These are phyloP conservation scores for Cryphonectria radicalis DNA, from an alignment of 2,329 filamentous ascomycete species.

Conservation along the genomic window DNA sequence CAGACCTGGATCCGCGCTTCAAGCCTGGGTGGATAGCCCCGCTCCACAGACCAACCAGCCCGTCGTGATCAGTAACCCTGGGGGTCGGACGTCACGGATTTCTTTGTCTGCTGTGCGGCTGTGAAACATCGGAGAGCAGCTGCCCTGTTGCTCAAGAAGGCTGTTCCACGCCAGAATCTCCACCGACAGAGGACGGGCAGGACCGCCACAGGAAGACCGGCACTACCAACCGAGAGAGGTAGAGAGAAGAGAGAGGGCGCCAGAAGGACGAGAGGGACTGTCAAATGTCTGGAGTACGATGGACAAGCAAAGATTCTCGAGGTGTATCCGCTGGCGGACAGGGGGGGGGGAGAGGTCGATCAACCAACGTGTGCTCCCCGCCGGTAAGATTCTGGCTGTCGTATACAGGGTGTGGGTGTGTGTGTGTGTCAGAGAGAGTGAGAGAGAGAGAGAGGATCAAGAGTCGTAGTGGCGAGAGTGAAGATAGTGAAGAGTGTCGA, in stretches of 20 bases:
- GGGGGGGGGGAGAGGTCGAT: neutral
- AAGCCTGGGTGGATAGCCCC: constrained; percentile 15
- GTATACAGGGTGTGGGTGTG: neutral
- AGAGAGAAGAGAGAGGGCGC: constrained; percentile 9
- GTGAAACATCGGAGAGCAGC: constrained; percentile 41
- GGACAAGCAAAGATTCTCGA: neutral
- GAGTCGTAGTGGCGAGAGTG: neutral
- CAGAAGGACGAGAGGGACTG: constrained; percentile 4
- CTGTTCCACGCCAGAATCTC: constrained; percentile 13
- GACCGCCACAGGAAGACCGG: neutral
- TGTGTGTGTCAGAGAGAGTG: too few relatives aligned
- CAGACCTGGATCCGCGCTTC: constrained; percentile 16
- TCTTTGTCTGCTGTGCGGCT: constrained; percentile 39
- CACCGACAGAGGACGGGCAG: constrained; percentile 13
- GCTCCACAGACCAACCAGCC: constrained; percentile 19
- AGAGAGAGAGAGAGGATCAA: neutral
- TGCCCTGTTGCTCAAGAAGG: constrained; percentile 33
- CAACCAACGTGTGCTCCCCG: neutral
- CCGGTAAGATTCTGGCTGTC: neutral
- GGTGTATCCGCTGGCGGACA: neutral
- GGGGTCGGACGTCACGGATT: constrained; percentile 34
- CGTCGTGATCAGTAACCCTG: constrained; percentile 20
- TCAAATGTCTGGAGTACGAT: neutral
- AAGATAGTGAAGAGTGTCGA: neutral
- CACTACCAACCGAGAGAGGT: neutral